Conservation (phyloP, 129 eudicot species). For the Flaveria bidentis region DNA sequence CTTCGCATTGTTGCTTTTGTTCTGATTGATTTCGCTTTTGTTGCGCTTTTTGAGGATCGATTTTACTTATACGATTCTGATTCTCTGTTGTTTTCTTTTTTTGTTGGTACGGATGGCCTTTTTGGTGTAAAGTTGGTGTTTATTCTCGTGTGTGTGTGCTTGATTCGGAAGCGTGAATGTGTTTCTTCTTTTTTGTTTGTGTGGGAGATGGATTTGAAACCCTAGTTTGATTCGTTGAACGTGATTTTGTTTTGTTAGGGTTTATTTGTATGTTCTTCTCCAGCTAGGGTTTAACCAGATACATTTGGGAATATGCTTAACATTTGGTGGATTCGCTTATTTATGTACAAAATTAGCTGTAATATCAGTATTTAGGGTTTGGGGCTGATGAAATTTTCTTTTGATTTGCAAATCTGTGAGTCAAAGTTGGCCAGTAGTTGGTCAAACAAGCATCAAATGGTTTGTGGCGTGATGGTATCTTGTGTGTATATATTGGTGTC, state of each 20-base stretch:
- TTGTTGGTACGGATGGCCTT: not conserved
- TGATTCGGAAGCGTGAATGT: not conserved
- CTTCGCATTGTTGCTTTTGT: not conserved
- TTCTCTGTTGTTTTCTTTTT: not conserved
- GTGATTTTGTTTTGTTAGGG: conserved; percentile 18
- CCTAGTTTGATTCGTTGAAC: not conserved
- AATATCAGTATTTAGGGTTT: conserved; percentile 7
- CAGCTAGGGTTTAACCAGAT: conserved; percentile 23
- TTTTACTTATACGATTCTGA: too few species aligned
- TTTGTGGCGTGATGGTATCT: too few species aligned
- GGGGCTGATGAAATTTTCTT: not conserved
- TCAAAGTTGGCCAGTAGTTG: too few species aligned
- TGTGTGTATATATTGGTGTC: too few species aligned
- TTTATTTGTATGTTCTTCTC: conserved; percentile 13
- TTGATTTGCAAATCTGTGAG: too few species aligned
- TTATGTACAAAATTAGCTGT: not conserved
- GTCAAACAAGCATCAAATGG: too few species aligned
- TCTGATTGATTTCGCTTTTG: not conserved
- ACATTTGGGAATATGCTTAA: not conserved
- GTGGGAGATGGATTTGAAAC: not conserved
- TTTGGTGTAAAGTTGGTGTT: not conserved
- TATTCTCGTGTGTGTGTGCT: not conserved
- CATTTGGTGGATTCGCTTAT: not conserved
- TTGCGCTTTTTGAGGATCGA: not conserved
- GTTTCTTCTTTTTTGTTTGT: not conserved